A percentile compares a stretch with the other conserved stretches of the same genome.
Conservation (phyloP, 306 rosid species). For the Betula pendula region DNA sequence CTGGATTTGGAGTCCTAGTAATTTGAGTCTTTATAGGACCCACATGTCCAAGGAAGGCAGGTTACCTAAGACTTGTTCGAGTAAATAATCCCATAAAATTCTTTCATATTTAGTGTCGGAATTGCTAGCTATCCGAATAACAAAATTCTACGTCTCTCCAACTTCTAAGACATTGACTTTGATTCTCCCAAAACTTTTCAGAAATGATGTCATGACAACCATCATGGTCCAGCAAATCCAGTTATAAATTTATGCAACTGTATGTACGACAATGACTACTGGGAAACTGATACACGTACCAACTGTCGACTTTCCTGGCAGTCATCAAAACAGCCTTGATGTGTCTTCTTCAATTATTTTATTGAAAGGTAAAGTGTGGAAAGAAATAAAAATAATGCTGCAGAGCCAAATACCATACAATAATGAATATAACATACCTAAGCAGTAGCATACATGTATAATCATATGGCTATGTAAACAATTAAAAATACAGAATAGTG, state of each 20-base stretch:
- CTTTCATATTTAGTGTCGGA: no score
- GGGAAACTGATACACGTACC: background rate
- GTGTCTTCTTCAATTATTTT: background rate
- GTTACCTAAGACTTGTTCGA: no score
- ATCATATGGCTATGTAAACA: background rate
- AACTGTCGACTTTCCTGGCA: background rate
- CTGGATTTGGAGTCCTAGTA: no score
- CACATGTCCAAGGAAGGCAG: no score
- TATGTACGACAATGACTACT: constrained; percentile 1
- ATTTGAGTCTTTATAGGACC: no score
- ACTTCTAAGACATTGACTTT: no score
- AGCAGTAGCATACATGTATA: background rate
- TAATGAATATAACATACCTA: background rate
- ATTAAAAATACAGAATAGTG: background rate
- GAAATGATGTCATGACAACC: background rate
- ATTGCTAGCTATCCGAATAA: no score
- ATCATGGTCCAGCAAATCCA: constrained; percentile 14
- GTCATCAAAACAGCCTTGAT: background rate
- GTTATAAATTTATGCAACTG: constrained; percentile 3
- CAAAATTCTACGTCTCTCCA: no score
- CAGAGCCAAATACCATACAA: background rate
- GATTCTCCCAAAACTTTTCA: background rate
- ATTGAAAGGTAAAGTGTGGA: background rate
- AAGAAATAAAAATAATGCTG: background rate
- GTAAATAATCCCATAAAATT: no score